Evolutionary conservation across 345 rosid species (phyloP).

Genomic region (Aegle marmelos): DNA sequence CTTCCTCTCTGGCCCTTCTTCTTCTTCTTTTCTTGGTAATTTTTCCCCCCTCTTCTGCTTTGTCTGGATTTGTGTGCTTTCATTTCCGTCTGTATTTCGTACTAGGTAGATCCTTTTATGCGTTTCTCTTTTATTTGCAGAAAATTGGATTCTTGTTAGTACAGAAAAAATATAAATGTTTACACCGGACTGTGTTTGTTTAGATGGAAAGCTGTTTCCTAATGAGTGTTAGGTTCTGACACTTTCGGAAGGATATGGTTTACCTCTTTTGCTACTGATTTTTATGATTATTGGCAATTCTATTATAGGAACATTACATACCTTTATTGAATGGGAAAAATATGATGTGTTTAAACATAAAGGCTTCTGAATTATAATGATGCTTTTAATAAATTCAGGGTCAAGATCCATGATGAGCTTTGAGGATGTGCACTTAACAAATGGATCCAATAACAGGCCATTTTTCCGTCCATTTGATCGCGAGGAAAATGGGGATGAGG

Average conservation of each 20-base stretch:
- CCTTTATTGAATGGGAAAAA: too few relatives aligned
- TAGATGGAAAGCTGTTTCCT: background rate
- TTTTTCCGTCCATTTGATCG: conserved; percentile 33
- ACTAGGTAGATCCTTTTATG: background rate
- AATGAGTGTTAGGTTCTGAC: background rate
- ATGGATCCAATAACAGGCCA: conserved; percentile 20
- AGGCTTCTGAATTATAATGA: background rate
- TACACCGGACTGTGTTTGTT: background rate
- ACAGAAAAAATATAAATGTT: background rate
- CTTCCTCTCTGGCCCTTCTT: conserved; percentile 46
- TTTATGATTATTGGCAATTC: background rate
- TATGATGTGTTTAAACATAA: too few relatives aligned
- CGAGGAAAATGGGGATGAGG: conserved; percentile 48
- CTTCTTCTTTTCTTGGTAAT: conserved; percentile 49
- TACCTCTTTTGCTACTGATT: background rate
- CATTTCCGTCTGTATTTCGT: background rate
- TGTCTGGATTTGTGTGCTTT: background rate
- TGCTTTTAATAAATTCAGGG: conserved; percentile 22
- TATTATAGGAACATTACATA: background rate
- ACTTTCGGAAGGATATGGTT: background rate
- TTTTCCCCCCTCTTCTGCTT: background rate
- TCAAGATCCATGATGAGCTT: conserved; percentile 49
- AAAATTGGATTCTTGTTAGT: background rate
- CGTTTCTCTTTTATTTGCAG: background rate
- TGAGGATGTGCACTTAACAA: conserved; percentile 30